Evolutionary conservation across 106 monocot genomes (phyloP), one percentile per base, ranked within the genome.

Genomic region (Dendrobium catenatum): DNA sequence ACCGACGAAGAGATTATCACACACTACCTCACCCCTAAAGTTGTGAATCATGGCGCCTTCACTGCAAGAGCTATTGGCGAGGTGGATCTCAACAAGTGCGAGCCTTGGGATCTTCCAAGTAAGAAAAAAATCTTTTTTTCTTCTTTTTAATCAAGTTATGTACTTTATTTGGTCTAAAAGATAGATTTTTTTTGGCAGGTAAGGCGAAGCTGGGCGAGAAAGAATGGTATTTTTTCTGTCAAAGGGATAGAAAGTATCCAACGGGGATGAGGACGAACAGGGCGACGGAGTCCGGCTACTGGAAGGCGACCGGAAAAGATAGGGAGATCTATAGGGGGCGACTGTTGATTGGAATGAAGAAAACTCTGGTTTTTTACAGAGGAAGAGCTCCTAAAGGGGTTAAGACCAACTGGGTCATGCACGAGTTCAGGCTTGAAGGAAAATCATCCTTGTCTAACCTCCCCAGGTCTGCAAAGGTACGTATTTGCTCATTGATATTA

Each of bases 51-150:
- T 5, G 70, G 3, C 81, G 70, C 31, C 16, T 95, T 90, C 87
- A 72, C 10, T 43, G 29, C 90, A 2, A 79, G 24, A 66, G 92
- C 90, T 20, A 86, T 95, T 9, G 95, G 89, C 15, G 95, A 92
- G 68, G 90, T 90, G 9, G 95, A 95, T 78, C 49, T 95, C 33
- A 95, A 95, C 92, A 90, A 83, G 87, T 89, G 87, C 67, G 95
- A 95, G 83, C 95, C 95, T 24, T 95, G 95, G 95, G 92, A 95
- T 67, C 92, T 95, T 33, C 95, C 92, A 82, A 78, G 95, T 95
- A 81, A 77, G 46, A 6, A 42, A 20, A 17, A 74, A 74, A 75
- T 51, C 31, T 10, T 46, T 6, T 56, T 55, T n/a, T 78, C 67
- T 68, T 6, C 17, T 5, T 33, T 64, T 2, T 42, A 44, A 37